Conservation (phyloP, 2,329 filamentous ascomycete species). For the Aureobasidium sp. region DNA sequence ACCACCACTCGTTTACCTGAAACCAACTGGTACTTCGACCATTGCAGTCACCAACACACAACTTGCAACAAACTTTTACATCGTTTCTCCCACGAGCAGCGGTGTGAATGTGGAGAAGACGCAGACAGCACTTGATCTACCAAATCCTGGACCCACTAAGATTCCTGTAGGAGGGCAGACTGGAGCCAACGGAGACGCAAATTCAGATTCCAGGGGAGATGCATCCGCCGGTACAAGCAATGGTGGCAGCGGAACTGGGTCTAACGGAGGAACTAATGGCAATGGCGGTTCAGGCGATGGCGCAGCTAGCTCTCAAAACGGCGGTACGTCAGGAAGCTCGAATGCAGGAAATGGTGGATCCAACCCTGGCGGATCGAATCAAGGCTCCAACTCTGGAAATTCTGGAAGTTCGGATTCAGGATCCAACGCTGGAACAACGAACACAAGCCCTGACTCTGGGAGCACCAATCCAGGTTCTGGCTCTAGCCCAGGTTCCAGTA, state of each 20-base stretch:
- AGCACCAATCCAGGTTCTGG: background rate
- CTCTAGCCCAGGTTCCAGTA: background rate
- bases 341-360: background rate
- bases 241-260: background rate
- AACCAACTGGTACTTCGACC: background rate
- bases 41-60: background rate
- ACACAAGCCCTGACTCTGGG: background rate
- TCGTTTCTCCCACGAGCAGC: background rate
- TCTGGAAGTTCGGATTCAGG: background rate
- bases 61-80: constrained; percentile 8
- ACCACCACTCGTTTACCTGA: constrained; percentile 20
- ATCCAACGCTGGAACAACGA: background rate
- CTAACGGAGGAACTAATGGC: background rate
- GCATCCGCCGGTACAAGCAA: background rate
- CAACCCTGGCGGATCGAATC: background rate
- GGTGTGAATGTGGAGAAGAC: background rate
- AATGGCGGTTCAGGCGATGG: background rate
- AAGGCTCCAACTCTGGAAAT: background rate
- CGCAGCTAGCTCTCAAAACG: background rate
- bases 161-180: background rate
- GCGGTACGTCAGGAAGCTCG: background rate
- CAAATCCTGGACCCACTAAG: background rate
- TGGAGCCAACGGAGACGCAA: background rate
- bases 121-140: background rate
- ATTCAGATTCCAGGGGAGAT: background rate